These are phyloP conservation scores for Aaosphaeria arxii DNA, from an alignment of 2,329 filamentous ascomycete species.

Conservation along the genomic window DNA sequence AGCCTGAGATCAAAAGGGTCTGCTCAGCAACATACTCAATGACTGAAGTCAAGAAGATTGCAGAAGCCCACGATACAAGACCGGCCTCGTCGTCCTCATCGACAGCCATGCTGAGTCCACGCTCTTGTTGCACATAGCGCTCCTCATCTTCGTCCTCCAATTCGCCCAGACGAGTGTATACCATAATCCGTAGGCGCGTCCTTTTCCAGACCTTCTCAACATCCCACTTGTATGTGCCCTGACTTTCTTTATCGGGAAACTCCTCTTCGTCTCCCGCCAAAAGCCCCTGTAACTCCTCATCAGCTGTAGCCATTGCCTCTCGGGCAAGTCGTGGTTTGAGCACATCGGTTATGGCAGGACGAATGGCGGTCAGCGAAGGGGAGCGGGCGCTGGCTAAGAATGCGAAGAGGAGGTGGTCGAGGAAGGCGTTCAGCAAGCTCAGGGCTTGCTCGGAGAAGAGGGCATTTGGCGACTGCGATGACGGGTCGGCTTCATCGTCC, in stretches of 20 bases:
- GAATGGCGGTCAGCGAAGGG: slow-evolving; percentile 69
- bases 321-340: slow-evolving; percentile 85
- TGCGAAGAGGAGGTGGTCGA: slow-evolving; percentile 90
- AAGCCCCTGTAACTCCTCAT: slow-evolving; percentile 85
- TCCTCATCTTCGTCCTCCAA: slow-evolving; percentile 98
- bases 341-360: slow-evolving; percentile 80
- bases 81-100: slow-evolving; percentile 37
- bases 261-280: slow-evolving; percentile 68
- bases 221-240: slow-evolving; percentile 66
- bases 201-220: slow-evolving; percentile 93
- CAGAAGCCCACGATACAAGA: slow-evolving; percentile 79
- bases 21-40: slow-evolving; percentile 93
- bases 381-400: slow-evolving; percentile 79
- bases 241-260: slow-evolving; percentile 22
- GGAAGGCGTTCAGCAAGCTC: slow-evolving; percentile 80
- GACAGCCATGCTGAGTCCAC: slow-evolving; percentile 55
- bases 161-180: slow-evolving; percentile 93
- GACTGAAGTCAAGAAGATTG: slow-evolving; percentile 94
- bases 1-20: slow-evolving; percentile 79
- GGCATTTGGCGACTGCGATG: slow-evolving; percentile 60
- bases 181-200: slow-evolving; percentile 91
- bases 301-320: slow-evolving; percentile 77
- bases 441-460: slow-evolving; percentile 72
- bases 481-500: slow-evolving; percentile 58
- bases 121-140: slow-evolving; percentile 76